Evolutionary conservation across 2,329 filamentous ascomycete genomes (phyloP), one percentile per base, ranked within the genome.

Genomic region (Dothistroma septosporum): DNA sequence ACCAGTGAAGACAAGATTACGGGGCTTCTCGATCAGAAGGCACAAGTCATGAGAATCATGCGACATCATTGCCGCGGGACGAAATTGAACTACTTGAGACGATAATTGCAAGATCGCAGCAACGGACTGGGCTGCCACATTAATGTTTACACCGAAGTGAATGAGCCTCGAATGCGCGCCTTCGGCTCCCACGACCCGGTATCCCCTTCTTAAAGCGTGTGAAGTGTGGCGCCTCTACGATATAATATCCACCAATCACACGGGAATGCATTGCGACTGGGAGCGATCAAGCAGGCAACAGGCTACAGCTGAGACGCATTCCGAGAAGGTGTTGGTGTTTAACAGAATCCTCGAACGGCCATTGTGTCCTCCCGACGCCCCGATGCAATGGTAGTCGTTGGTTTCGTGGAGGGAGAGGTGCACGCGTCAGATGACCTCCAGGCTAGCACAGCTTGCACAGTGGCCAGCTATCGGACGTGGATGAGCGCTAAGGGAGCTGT

Each of bases 11-110:
- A 66, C 55, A 28, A 49, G 60, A 41, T 14, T 66, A 9, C 57
- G 64, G 12, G 58, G 60, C 14, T 64, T 66, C 55, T 64, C 64
- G 21, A 53, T 64, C 21, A 66, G 55, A 57, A 66, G 63, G 56
- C 55, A 57, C 31, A 62, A 60, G 47, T 56, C 57, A 21, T 60
- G 48, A 57, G 33, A 14, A 46, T 14, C 11, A 10, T 33, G 33
- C n/a, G 21, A 22, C 46, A 9, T 12, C 4, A 24, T 28, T 14
- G 14, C 6, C 19, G 41, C 14, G 41, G 41, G n/a, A n/a, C 3
- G 8, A 19, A 16, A 16, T 9, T 44, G 8, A 5, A 44, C 14
- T 19, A 44, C n/a, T 44, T 9, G 41, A 44, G 41, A 44, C 41
- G 16, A 44, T 21, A 11, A 9, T 19, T 21, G 47, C 22, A 50